Evolutionary conservation across 805 yeast species (phyloP).

Genomic region (Zygotorulaspora florentina): DNA sequence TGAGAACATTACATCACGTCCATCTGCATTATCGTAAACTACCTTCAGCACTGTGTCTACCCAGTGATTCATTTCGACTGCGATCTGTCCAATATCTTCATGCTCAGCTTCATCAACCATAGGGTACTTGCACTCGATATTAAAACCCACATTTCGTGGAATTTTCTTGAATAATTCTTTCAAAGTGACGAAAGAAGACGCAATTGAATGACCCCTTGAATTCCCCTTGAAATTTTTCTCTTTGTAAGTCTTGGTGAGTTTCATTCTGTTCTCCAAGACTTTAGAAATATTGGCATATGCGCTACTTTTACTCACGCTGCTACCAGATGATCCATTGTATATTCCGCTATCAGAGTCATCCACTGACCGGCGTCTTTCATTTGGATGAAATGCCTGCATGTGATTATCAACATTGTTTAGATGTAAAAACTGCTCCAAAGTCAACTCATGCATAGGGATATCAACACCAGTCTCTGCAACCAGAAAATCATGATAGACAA

Average conservation of each 20-base stretch:
- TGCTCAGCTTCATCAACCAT: constrained; percentile 88
- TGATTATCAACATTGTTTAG: constrained; percentile 36
- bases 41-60: constrained; percentile 78
- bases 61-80: constrained; percentile 79
- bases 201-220: constrained; percentile 80
- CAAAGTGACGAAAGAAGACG: constrained; percentile 86
- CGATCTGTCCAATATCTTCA: constrained; percentile 83
- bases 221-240: constrained; percentile 88
- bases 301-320: constrained; percentile 5
- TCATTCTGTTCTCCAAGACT: constrained; percentile 55
- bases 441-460: constrained; percentile 90
- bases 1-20: constrained; percentile 84
- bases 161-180: constrained; percentile 77
- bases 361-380: constrained; percentile 30
- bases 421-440: constrained; percentile 80
- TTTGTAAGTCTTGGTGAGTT: constrained; percentile 83
- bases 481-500: constrained; percentile 87
- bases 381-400: constrained; percentile 4
- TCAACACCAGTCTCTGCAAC: constrained; percentile 96
- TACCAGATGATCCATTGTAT: constrained; percentile 5
- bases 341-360: constrained; percentile 24
- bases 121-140: constrained; percentile 92
- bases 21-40: constrained; percentile 72
- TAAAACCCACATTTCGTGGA: constrained; percentile 84
- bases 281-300: constrained; percentile 11